These are phyloP conservation scores for Persicaria tinctoria DNA, from an alignment of 148 eudicot species.

Conservation along the genomic window DNA sequence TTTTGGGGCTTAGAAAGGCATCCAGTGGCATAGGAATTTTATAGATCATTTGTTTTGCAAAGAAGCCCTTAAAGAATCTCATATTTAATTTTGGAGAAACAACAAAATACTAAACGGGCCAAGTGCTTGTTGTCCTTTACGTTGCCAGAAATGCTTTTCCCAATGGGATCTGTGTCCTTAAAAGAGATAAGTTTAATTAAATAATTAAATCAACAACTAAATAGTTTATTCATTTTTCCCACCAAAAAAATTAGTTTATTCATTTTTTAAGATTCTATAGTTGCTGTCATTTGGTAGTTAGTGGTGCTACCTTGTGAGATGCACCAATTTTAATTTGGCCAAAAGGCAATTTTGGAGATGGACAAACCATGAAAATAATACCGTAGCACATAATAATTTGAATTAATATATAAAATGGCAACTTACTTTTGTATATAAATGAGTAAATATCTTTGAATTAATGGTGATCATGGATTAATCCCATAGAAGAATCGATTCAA, in stretches of 20 bases:
- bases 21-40: slow-evolving; percentile 19
- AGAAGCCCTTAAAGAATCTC: slow-evolving; percentile 5
- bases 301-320: slow-evolving; percentile 8
- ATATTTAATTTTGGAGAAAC: not conserved
- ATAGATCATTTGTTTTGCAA: slow-evolving; percentile 20
- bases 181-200: not conserved
- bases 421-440: too few species aligned
- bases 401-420: not conserved
- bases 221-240: not conserved
- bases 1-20: slow-evolving; percentile 5
- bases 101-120: slow-evolving; percentile 28
- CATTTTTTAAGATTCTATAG: not conserved
- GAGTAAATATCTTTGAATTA: too few species aligned
- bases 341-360: slow-evolving; percentile 15
- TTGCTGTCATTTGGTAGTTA: not conserved
- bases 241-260: not conserved
- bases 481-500: too few species aligned
- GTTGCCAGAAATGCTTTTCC: slow-evolving; percentile 31
- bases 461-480: too few species aligned
- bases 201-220: not conserved
- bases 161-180: slow-evolving; percentile 30
- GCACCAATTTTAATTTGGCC: slow-evolving; percentile 4
- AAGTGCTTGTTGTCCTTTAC: slow-evolving; percentile 25
- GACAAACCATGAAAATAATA: slow-evolving; percentile 16
- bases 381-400: not conserved